Base-by-base conservation (phyloP, 108 stramenopile genomes). In the Craspedostauros australis region DNA sequence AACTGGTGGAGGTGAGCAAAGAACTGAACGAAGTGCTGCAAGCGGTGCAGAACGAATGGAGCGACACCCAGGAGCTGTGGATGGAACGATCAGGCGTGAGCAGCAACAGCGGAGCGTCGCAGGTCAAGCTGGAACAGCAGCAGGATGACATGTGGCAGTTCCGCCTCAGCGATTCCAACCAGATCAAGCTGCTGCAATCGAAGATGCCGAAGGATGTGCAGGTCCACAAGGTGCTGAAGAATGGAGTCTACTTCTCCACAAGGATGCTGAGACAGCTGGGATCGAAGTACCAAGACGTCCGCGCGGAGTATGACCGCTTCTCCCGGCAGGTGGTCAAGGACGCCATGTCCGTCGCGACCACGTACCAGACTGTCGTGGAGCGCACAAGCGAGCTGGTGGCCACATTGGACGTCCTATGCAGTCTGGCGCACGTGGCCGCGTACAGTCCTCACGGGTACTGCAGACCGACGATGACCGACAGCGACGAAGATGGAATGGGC, bases 221-320 rank as follows among this genome's bases (percentile, higher is more conserved):
- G 46, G 66, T 91, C 24, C 76, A 92, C 51, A 59, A 76, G 7
- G 60, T 95, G 21, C 75, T 96, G 30, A 93, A 95, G 63, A 96
- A 95, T 68, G 98, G 98, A 16, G 94, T 96, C 15, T 91, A 94
- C 65, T 96, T 99, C 66, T 88, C 88, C 33, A 96, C 88, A 19
- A 76, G 65, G 36, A 65, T 53, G 38, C 71, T 96, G 32, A 62
- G 62, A 34, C 64, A 77, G 39, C 49, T 93, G 20, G 81, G 75
- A 0, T 51, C 59, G 25, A 65, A 75, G 24, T 77, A 88, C 45
- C 68, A 60, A 52, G 84, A 87, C 30, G 24, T 84, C 22, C 43
- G 66, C 24, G 39, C 46, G n/a, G 83, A 84, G 40, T 96, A 96
- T 64, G 66, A 86, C 27, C 64, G 77, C 34, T 65, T 73, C 47